Evolutionary conservation across 2,329 filamentous ascomycete genomes (phyloP).

Genomic region (Clathrospora elynae): DNA sequence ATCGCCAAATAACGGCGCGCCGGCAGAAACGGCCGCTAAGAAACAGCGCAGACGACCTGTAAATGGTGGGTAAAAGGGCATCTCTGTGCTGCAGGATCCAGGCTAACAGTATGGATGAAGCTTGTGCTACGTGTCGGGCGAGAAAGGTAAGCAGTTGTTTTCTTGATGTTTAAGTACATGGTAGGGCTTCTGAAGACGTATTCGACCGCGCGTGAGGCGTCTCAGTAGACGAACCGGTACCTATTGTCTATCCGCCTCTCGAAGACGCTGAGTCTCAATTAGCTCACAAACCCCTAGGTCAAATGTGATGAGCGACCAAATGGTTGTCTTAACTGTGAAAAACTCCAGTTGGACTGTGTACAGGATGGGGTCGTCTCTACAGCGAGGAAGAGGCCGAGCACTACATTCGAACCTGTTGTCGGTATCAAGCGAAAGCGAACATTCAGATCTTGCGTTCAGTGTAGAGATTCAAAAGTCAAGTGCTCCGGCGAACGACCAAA

Average conservation of each 20-base stretch:
- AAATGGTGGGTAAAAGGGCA: constrained; percentile 26
- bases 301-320: constrained; percentile 42
- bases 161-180: background rate
- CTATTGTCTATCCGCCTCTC: background rate
- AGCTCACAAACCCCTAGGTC: constrained; percentile 26
- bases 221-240: background rate
- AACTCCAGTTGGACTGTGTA: constrained; percentile 36
- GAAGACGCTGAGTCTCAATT: background rate
- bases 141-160: constrained; percentile 21
- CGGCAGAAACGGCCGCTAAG: constrained; percentile 21
- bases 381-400: constrained; percentile 21
- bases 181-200: background rate
- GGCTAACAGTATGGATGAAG: constrained; percentile 16
- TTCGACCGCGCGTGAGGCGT: background rate
- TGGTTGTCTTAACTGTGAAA: constrained; percentile 40
- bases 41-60: constrained; percentile 33
- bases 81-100: constrained; percentile 1
- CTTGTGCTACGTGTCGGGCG: constrained; percentile 26
- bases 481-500: constrained; percentile 40
- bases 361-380: constrained; percentile 28
- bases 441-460: constrained; percentile 39
- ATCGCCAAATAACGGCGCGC: constrained; percentile 15
- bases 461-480: constrained; percentile 41
- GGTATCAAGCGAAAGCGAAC: constrained; percentile 42
- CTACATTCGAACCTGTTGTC: constrained; percentile 25